phyloP scores from a whole-genome alignment of 495 filamentous ascomycete genomes.

The Hyaloscypha bicolor region DNA sequence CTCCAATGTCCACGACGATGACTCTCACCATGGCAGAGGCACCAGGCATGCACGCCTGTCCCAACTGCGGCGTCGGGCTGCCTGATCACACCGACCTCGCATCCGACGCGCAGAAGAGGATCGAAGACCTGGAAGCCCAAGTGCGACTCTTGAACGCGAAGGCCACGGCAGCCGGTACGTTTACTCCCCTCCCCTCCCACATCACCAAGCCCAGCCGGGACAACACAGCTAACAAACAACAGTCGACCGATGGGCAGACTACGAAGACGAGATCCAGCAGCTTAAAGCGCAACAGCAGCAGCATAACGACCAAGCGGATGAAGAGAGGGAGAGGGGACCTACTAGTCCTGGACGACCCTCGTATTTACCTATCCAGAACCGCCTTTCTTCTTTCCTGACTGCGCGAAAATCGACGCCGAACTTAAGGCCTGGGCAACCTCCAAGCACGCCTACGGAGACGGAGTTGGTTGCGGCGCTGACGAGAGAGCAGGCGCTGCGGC shows the following conservation, averaged over 20 bases:
- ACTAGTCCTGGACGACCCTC: background rate
- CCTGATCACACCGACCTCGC: constrained; percentile 23
- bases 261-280: constrained; percentile 79
- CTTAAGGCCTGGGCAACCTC: constrained; percentile 36
- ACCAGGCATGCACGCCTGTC: constrained; percentile 14
- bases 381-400: constrained; percentile 68
- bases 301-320: background rate
- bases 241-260: constrained; percentile 82
- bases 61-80: constrained; percentile 31
- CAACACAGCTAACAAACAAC: constrained; percentile 1
- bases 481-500: constrained; percentile 70
- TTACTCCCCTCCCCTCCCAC: background rate
- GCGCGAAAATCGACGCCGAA: constrained; percentile 53
- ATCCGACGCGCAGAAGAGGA: constrained; percentile 62
- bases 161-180: constrained; percentile 73
- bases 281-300: constrained; percentile 36
- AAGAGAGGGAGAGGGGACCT: background rate
- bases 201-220: background rate
- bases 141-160: constrained; percentile 74
- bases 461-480: constrained; percentile 72
- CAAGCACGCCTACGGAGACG: constrained; percentile 36
- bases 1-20: constrained; percentile 30
- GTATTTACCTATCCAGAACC: constrained; percentile 35
- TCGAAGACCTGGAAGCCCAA: constrained; percentile 82
- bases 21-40: constrained; percentile 29